Conservation (phyloP, 2,329 filamentous ascomycete genomes). For the Exophiala alcalophila region DNA sequence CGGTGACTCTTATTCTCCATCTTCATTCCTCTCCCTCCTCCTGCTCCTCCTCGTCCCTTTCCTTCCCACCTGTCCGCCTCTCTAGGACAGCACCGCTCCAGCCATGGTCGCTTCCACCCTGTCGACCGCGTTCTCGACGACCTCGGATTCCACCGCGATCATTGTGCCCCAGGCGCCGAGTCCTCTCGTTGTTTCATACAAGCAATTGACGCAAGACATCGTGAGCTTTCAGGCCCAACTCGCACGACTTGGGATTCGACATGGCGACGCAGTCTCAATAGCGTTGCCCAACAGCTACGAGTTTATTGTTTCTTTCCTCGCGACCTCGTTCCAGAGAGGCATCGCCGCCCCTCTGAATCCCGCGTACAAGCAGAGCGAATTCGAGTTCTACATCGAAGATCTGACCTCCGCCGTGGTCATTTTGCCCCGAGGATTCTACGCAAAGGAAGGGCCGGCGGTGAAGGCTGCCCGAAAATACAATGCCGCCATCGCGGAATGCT, state of each 20-base stretch:
- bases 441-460: constrained; percentile 66
- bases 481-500: constrained; percentile 82
- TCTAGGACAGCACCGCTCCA: not conserved
- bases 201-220: constrained; percentile 64
- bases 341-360: constrained; percentile 85
- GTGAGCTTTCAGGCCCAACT: constrained; percentile 72
- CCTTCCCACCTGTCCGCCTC: constrained; percentile 1
- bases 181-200: constrained; percentile 67
- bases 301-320: constrained; percentile 83
- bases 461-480: constrained; percentile 74
- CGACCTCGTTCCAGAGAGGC: constrained; percentile 77
- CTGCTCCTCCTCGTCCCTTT: constrained; percentile 1
- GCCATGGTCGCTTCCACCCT: constrained; percentile 53
- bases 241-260: constrained; percentile 68
- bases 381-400: constrained; percentile 89
- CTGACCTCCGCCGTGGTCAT: constrained; percentile 75
- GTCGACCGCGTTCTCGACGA: constrained; percentile 54
- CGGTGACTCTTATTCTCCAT: not conserved
- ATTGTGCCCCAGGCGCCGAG: constrained; percentile 67
- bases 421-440: constrained; percentile 68
- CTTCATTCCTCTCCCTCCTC: not conserved
- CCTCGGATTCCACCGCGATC: constrained; percentile 58
- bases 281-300: constrained; percentile 81
- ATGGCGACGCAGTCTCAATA: constrained; percentile 72
- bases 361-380: constrained; percentile 84